Evolutionary conservation across 2,329 filamentous ascomycete species (phyloP).

Genomic region (Rhinocladiella similis): DNA sequence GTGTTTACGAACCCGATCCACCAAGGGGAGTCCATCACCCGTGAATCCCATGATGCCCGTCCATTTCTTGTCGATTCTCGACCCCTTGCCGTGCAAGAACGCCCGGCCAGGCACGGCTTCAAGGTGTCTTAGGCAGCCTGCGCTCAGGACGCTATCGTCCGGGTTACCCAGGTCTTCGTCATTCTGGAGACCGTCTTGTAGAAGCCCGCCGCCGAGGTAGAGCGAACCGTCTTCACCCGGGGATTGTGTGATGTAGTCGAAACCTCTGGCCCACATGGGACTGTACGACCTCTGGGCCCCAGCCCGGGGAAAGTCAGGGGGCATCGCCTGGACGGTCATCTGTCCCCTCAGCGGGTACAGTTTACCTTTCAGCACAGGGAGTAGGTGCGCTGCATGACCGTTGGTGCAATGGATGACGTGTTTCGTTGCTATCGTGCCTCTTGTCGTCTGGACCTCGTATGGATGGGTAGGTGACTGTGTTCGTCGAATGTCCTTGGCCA

Average conservation of each 20-base stretch:
- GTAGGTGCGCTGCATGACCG: slow-evolving; percentile 42
- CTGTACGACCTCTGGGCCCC: slow-evolving; percentile 27
- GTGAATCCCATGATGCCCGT: slow-evolving; percentile 36
- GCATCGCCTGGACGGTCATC: slow-evolving; percentile 45
- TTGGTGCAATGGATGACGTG: slow-evolving; percentile 48
- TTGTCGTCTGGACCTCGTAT: slow-evolving; percentile 37
- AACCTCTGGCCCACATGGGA: slow-evolving; percentile 21
- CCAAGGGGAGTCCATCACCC: slow-evolving; percentile 32
- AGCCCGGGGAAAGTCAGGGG: slow-evolving; percentile 27
- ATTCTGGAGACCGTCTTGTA: slow-evolving; percentile 35
- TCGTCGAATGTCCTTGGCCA: slow-evolving; percentile 18
- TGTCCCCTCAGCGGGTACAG: slow-evolving; percentile 43
- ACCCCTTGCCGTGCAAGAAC: slow-evolving; percentile 11
- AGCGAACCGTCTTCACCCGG: slow-evolving; percentile 24
- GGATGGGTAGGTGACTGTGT: slow-evolving; percentile 23
- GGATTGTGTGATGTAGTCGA: slow-evolving; percentile 28
- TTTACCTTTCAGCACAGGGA: slow-evolving; percentile 40
- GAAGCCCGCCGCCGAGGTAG: slow-evolving; percentile 23
- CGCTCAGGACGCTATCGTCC: slow-evolving; percentile 34
- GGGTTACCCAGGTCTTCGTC: slow-evolving; percentile 37
- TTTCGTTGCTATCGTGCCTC: slow-evolving; percentile 37
- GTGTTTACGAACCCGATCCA: slow-evolving; percentile 27
- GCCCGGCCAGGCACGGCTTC: slow-evolving; percentile 13
- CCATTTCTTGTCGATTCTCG: slow-evolving; percentile 30
- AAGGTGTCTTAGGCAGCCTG: slow-evolving; percentile 21